These are phyloP conservation scores for Chaetomiaceae sp. DNA, from an alignment of 2,329 filamentous ascomycete species.

Conservation along the genomic window DNA sequence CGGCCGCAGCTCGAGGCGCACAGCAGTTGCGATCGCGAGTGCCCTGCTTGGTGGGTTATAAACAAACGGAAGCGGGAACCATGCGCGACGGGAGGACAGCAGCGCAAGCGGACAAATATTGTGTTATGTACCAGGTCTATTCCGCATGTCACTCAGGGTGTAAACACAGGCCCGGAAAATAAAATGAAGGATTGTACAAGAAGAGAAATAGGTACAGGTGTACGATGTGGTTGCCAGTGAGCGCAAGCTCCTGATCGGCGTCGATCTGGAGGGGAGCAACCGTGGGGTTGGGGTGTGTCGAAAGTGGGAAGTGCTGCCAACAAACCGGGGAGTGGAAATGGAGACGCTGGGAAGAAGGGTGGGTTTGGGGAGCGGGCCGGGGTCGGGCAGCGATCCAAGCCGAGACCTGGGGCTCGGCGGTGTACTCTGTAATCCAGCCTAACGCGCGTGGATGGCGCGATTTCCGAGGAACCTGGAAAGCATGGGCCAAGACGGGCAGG, in stretches of 20 bases:
- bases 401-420: slow-evolving; percentile 4
- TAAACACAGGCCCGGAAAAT: not conserved
- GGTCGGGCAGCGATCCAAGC: slow-evolving; percentile 12
- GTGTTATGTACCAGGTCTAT: not conserved
- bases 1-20: slow-evolving; percentile 14
- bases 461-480: not conserved
- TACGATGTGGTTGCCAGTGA: slow-evolving; percentile 1
- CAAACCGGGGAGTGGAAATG: slow-evolving; percentile 3
- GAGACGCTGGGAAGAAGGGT: not conserved
- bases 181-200: slow-evolving; percentile 13
- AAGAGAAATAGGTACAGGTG: slow-evolving; percentile 4
- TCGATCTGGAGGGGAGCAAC: slow-evolving; percentile 8
- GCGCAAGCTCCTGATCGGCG: slow-evolving; percentile 4
- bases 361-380: not conserved
- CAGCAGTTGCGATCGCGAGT: slow-evolving; percentile 11
- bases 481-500: slow-evolving; percentile 1
- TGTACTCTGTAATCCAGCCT: slow-evolving; percentile 8
- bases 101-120: not conserved
- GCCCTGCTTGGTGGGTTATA: slow-evolving; percentile 8
- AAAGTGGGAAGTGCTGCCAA: slow-evolving; percentile 10
- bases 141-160: not conserved
- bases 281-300: slow-evolving; percentile 5
- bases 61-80: slow-evolving; percentile 5
- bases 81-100: not conserved
- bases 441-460: slow-evolving; percentile 13